Conservation (phyloP, 2,329 filamentous ascomycete species). For the Periconia digitata region DNA sequence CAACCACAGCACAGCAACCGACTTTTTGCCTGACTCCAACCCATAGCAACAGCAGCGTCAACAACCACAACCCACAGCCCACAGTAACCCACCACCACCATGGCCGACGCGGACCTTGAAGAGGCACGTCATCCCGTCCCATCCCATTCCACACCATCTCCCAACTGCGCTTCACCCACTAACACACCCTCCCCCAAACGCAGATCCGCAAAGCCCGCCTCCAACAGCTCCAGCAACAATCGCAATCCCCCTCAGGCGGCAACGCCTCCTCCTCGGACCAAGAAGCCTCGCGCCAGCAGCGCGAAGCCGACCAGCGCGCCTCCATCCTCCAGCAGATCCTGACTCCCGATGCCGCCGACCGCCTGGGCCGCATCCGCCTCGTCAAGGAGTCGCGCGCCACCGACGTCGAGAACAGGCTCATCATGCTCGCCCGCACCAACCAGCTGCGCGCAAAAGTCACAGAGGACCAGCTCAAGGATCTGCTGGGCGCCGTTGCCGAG, state of each 20-base stretch:
- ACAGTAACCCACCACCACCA: constrained; percentile 32
- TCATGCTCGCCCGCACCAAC: constrained; percentile 85
- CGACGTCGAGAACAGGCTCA: constrained; percentile 89
- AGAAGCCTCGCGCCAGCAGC: constrained; percentile 13
- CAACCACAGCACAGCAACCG: neutral
- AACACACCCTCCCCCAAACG: neutral
- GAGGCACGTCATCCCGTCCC: constrained; percentile 46
- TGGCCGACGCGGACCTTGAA: constrained; percentile 69
- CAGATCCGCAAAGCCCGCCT: constrained; percentile 91
- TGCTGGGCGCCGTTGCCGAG: constrained; percentile 82
- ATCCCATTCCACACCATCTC: neutral
- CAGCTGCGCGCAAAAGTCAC: constrained; percentile 87
- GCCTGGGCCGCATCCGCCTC: constrained; percentile 88
- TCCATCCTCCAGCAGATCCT: constrained; percentile 90
- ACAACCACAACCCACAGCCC: neutral
- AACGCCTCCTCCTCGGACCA: constrained; percentile 6
- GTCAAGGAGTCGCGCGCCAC: constrained; percentile 90
- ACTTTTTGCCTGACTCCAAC: neutral
- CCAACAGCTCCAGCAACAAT: constrained; percentile 81
- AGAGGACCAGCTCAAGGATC: constrained; percentile 89
- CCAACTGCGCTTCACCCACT: neutral
- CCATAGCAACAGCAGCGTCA: neutral
- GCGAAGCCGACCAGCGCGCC: constrained; percentile 69
- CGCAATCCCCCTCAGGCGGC: constrained; percentile 16
- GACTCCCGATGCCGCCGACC: constrained; percentile 88